Base-by-base conservation (phyloP, 345 rosid species). In the Geranium rotundifolium region DNA sequence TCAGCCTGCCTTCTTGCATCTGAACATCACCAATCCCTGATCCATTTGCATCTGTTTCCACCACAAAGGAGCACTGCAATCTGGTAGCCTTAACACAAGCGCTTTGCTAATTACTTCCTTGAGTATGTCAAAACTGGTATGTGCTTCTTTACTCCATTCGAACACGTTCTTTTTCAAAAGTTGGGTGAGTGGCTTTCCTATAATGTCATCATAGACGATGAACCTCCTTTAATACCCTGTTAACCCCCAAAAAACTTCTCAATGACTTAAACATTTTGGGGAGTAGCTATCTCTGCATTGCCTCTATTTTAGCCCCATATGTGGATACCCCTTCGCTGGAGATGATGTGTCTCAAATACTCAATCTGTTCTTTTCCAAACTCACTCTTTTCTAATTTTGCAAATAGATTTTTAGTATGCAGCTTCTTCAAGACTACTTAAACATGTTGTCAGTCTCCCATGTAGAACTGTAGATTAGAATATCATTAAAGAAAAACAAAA, bases 401-500 rank as follows among this genome's bases (percentile, higher is more conserved):
- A 8, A 39, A 49, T 1, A 59, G 23, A 1, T 29, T 27, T 16
- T 60, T 27, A 0, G 17, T 3, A 0, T 29, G 1, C 7, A 67
- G 4, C 1, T 27, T 17, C 2, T 18, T 0, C 16, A 54, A 14
- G 0, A 31, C 34, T 2, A 3, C 0, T 1, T 17, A 4, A 0
- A 67, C 0, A 29, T 67, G 70, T 0, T 0, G 0, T 4, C 60
- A 4, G 10, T 67, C 1, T 3, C 31, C 55, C 16, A 17, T 6
- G 0, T 8, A 1, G 2, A 6, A 23, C 64, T 67, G 6, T 67
- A 59, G 0, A 67, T 30, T 1, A 67, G 4, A 1, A 60, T 67
- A 8, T 67, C 64, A 29, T 67, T 30, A 15, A 67, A 67, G n/a
- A 67, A 67, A 0, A 67, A 54, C 13, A 67, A 7, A 1, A 67